Evolutionary conservation across 192 early-diverging fungal species (phyloP), one percentile per base, ranked within the genome.

Genomic region (Coemansia sp.): DNA sequence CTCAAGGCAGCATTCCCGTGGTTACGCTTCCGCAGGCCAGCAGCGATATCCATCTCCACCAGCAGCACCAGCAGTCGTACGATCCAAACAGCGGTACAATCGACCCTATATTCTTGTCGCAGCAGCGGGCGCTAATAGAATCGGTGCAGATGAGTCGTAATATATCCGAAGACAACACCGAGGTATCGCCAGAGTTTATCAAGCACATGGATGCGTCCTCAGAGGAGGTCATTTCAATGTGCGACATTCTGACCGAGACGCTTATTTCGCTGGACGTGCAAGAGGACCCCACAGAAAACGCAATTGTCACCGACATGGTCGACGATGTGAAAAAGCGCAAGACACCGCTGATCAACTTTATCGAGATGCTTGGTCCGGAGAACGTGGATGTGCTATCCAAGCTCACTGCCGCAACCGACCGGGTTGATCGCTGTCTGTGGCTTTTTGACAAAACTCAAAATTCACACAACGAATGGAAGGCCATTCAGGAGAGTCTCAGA

Each of bases 191-290:
- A 54, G 72, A 75, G 53, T 81, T 81, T 51, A 69, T 69, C 12
- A 61, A 59, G n/a, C 78, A 81, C 60, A 81, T 81, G 73, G 25
- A 69, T 8, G 20, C 59, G 13, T 75, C 78, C 3, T 55, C 72
- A 38, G 44, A 63, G 13, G 78, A 81, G 61, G 69, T 81, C 42
- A 51, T 39, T 8, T 72, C 73, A 0, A 53, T 81, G 22, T 75
- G 78, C 73, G 78, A 75, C 60, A 75, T 81, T 45, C 59, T 81
- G 17, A 81, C 78, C 7, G 78, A 81, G 43, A 81, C 69, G 20
- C 70, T 81, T 7, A 64, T 69, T 19, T 68, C 78, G n/a, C 67
- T 81, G 1, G 65, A 75, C 49, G 64, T 81, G 22, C 67, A 72
- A 32, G 78, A 81, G 40, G 78, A 81, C 40, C 78, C 78, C 48